Conservation (phyloP, 2,329 filamentous ascomycete genomes). For the Colletotrichum trifolii region DNA sequence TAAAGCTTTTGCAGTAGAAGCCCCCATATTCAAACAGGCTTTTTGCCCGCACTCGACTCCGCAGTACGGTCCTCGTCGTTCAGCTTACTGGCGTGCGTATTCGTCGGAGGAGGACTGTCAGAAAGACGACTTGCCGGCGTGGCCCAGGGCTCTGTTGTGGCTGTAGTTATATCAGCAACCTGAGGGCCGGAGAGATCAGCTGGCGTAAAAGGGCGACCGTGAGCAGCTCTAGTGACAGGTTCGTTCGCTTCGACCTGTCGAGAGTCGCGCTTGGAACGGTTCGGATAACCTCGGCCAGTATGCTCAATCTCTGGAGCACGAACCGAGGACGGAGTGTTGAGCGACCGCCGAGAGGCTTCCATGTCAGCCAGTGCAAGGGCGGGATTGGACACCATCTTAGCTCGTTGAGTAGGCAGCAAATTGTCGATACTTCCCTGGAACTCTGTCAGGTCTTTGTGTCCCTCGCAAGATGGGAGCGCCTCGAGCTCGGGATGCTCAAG, state of each 20-base stretch:
- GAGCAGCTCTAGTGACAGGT: background rate
- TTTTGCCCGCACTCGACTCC: too few relatives aligned
- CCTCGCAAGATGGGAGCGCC: slow-evolving; percentile 45
- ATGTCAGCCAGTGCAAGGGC: slow-evolving; percentile 25
- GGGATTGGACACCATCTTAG: slow-evolving; percentile 20
- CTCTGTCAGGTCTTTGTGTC: slow-evolving; percentile 46
- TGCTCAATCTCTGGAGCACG: slow-evolving; percentile 18
- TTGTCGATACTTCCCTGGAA: slow-evolving; percentile 45
- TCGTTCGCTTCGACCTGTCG: background rate
- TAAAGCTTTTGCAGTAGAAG: too few relatives aligned
- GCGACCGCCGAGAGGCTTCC: slow-evolving; percentile 8
- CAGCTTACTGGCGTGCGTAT: background rate
- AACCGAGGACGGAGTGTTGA: slow-evolving; percentile 5
- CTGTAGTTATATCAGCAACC: slow-evolving; percentile 21
- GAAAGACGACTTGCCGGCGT: slow-evolving; percentile 35
- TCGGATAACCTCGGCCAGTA: background rate
- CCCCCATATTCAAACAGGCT: too few relatives aligned
- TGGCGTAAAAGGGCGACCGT: slow-evolving; percentile 30
- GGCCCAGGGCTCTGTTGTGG: slow-evolving; percentile 27
- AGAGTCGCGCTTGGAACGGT: background rate
- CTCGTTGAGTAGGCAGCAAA: slow-evolving; percentile 40
- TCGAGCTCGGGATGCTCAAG: slow-evolving; percentile 51
- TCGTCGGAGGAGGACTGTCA: background rate
- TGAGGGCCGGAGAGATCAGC: slow-evolving; percentile 1
- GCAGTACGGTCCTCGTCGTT: background rate